Evolutionary conservation across 2,329 filamentous ascomycete species (phyloP).

Genomic region (Metarhizium humberi): DNA sequence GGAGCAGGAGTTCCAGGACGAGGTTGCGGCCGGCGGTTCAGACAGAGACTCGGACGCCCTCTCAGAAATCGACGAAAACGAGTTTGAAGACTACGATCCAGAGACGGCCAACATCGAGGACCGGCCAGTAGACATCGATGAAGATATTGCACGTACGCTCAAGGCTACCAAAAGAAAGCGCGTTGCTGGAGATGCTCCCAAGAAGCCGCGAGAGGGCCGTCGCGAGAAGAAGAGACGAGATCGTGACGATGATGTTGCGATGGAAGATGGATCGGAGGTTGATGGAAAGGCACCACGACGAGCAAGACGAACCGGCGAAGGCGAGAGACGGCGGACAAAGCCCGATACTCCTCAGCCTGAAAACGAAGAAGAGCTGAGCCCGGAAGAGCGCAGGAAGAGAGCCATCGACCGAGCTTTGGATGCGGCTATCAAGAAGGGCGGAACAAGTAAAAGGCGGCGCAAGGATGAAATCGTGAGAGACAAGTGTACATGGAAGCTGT

Average conservation of each 20-base stretch:
- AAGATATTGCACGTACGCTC: slow-evolving; percentile 52
- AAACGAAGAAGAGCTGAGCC: slow-evolving; percentile 69
- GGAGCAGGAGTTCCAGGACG: slow-evolving; percentile 32
- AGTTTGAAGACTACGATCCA: slow-evolving; percentile 62
- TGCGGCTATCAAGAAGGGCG: slow-evolving; percentile 75
- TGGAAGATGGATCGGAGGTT: slow-evolving; percentile 38
- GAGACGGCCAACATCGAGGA: slow-evolving; percentile 54
- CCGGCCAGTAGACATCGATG: slow-evolving; percentile 57
- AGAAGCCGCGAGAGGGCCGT: slow-evolving; percentile 68
- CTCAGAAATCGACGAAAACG: slow-evolving; percentile 60
- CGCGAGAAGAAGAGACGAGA: slow-evolving; percentile 55
- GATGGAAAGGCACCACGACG: slow-evolving; percentile 35
- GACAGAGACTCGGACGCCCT: slow-evolving; percentile 51
- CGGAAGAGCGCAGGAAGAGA: slow-evolving; percentile 73
- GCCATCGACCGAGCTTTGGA: slow-evolving; percentile 84
- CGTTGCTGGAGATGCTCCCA: slow-evolving; percentile 50
- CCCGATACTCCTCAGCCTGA: slow-evolving; percentile 47
- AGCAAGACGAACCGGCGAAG: slow-evolving; percentile 35
- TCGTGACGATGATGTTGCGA: slow-evolving; percentile 37
- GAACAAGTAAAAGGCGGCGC: slow-evolving; percentile 57
- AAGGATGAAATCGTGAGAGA: slow-evolving; percentile 75
- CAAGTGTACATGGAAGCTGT: not conserved
- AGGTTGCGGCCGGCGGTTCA: slow-evolving; percentile 31
- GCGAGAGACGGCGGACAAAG: slow-evolving; percentile 36
- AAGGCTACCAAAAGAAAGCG: slow-evolving; percentile 60